These are phyloP conservation scores for Phaeosphaeria sp. DNA, from an alignment of 2,329 filamentous ascomycete genomes.

Conservation along the genomic window DNA sequence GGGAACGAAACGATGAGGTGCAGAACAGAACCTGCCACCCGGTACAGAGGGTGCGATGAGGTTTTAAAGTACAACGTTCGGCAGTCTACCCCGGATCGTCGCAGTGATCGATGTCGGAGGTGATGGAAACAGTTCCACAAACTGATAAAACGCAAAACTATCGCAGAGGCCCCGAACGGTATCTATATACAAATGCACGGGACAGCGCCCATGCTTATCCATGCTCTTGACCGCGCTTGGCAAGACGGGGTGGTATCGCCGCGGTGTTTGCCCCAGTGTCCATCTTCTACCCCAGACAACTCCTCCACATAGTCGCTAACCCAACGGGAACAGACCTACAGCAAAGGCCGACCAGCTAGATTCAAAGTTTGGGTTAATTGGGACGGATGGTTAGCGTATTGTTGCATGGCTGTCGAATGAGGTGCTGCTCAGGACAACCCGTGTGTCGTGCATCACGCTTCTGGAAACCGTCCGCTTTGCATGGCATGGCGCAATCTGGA, in stretches of 20 bases:
- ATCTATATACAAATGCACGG: slow-evolving; percentile 33
- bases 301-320: slow-evolving; percentile 17
- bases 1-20: slow-evolving; percentile 1
- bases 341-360: slow-evolving; percentile 9
- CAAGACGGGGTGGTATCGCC: slow-evolving; percentile 33
- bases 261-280: slow-evolving; percentile 20
- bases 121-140: slow-evolving; percentile 25
- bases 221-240: slow-evolving; percentile 13
- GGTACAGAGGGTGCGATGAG: slow-evolving; percentile 1
- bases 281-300: slow-evolving; percentile 16
- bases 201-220: slow-evolving; percentile 28
- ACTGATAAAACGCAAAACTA: slow-evolving; percentile 18
- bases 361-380: slow-evolving; percentile 15
- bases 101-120: slow-evolving; percentile 14
- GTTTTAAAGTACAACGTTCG: slow-evolving; percentile 4
- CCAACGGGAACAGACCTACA: slow-evolving; percentile 5
- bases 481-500: slow-evolving; percentile 5
- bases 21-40: slow-evolving; percentile 5
- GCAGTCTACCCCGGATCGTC: slow-evolving; percentile 7
- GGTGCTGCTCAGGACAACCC: background rate
- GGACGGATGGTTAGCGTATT: slow-evolving; percentile 3
- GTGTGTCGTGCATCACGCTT: background rate
- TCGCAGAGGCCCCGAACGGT: slow-evolving; percentile 10
- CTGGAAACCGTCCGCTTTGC: slow-evolving; percentile 13
- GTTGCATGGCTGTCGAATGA: slow-evolving; percentile 16